Evolutionary conservation across 2,329 filamentous ascomycete species (phyloP).

Genomic region (Mycosphaerelloides madeirae): DNA sequence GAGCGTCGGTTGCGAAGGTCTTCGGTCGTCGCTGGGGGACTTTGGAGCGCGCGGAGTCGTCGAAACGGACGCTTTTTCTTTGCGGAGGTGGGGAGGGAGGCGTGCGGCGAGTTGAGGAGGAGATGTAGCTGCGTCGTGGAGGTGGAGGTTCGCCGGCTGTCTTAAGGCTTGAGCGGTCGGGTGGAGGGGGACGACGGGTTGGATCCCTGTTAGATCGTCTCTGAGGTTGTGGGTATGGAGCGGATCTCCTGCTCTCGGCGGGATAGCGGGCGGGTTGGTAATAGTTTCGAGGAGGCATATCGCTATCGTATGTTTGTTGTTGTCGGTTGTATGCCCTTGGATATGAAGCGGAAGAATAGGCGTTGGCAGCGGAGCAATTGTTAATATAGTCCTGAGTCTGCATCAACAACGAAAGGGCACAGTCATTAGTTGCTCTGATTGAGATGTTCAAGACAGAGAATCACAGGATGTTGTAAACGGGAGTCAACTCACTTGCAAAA

Average conservation of each 20-base stretch:
- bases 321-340: constrained; percentile 2
- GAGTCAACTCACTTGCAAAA: too few relatives aligned
- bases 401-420: too few relatives aligned
- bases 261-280: too few relatives aligned
- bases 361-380: constrained; percentile 8
- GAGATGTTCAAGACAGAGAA: too few relatives aligned
- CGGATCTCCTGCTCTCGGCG: constrained; percentile 3
- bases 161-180: not conserved
- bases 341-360: constrained; percentile 5
- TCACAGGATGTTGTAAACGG: too few relatives aligned
- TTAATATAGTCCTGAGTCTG: constrained; percentile 11
- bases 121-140: not conserved
- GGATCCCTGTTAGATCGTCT: too few relatives aligned
- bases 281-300: not conserved
- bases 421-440: too few relatives aligned
- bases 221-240: too few relatives aligned
- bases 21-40: constrained; percentile 14
- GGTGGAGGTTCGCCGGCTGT: not conserved
- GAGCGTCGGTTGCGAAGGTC: constrained; percentile 15
- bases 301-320: not conserved
- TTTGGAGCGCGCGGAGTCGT: too few relatives aligned
- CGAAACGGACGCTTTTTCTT: constrained; percentile 18
- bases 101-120: not conserved
- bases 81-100: constrained; percentile 3
- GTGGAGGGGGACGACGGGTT: too few relatives aligned